Percentiles rank a stretch among this genome's conserved stretches.
Evolutionary conservation across 129 eudicot genomes (phyloP).

Genomic region (Lactuca saligna): DNA sequence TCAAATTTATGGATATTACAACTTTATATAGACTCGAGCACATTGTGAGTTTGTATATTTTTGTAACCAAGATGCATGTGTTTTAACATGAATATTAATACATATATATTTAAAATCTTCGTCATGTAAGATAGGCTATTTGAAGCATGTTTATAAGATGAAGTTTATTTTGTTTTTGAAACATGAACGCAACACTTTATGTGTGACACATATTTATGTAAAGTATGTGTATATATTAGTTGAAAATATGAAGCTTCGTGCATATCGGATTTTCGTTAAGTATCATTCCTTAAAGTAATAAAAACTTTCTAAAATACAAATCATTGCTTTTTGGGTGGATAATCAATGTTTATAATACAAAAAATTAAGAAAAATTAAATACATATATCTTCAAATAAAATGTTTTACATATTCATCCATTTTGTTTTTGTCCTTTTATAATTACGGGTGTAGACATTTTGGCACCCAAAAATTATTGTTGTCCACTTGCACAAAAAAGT

Average conservation of each 20-base stretch:
- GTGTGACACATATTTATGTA: background rate
- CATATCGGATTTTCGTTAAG: background rate
- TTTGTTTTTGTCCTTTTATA: slow-evolving; percentile 6
- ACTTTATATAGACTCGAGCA: too few species aligned
- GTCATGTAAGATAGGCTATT: background rate
- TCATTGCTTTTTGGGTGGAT: background rate
- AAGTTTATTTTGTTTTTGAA: background rate
- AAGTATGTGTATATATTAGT: background rate
- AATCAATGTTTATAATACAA: background rate
- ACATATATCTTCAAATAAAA: too few species aligned
- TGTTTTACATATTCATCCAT: background rate
- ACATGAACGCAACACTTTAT: background rate
- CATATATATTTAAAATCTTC: too few species aligned
- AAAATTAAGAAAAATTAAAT: too few species aligned
- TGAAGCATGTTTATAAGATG: background rate
- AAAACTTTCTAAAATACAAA: too few species aligned
- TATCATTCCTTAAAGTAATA: too few species aligned
- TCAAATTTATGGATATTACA: background rate
- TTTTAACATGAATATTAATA: background rate
- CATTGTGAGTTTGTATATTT: too few species aligned
- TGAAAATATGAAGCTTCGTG: background rate
- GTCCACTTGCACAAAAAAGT: background rate
- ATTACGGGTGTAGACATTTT: slow-evolving; percentile 13
- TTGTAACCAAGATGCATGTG: background rate
- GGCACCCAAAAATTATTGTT: background rate